These are phyloP conservation scores for Colletotrichum destructivum DNA, from an alignment of 2,329 filamentous ascomycete genomes.

Conservation along the genomic window DNA sequence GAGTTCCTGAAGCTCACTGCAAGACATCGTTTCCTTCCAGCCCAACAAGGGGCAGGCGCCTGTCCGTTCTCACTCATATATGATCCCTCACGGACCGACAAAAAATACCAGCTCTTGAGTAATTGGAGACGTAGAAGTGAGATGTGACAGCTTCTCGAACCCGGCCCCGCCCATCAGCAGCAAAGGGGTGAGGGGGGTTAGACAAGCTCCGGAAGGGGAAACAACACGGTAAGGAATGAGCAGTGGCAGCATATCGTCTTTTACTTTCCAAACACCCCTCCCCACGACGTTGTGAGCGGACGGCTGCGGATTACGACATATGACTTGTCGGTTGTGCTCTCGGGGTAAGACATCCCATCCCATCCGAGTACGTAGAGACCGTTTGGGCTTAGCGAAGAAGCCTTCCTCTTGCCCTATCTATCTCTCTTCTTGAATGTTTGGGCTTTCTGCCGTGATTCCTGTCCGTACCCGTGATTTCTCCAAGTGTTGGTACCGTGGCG, in stretches of 20 bases:
- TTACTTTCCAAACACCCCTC: neutral
- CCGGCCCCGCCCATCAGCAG: neutral
- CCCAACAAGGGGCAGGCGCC: neutral
- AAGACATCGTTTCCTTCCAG: neutral
- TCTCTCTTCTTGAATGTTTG: slow-evolving; percentile 1
- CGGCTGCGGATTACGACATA: neutral
- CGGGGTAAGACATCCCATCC: slow-evolving; percentile 5
- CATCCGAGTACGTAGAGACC: neutral
- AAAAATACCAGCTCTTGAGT: no score
- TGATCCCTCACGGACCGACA: neutral
- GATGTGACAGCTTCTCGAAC: slow-evolving; percentile 18
- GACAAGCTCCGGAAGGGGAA: neutral
- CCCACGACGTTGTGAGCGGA: neutral
- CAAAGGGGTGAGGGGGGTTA: neutral
- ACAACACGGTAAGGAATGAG: slow-evolving; percentile 1
- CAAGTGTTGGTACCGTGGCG: neutral
- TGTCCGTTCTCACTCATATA: neutral
- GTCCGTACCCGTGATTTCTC: neutral
- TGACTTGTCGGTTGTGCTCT: neutral
- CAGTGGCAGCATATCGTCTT: neutral
- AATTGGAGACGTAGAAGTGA: slow-evolving; percentile 12
- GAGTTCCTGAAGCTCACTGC: no score
- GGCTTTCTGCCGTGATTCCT: neutral
- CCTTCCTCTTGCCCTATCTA: neutral
- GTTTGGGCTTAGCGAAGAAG: slow-evolving; percentile 9